Base-by-base conservation (phyloP, 495 filamentous ascomycete species). In the Staphylotrichum longicolle region DNA sequence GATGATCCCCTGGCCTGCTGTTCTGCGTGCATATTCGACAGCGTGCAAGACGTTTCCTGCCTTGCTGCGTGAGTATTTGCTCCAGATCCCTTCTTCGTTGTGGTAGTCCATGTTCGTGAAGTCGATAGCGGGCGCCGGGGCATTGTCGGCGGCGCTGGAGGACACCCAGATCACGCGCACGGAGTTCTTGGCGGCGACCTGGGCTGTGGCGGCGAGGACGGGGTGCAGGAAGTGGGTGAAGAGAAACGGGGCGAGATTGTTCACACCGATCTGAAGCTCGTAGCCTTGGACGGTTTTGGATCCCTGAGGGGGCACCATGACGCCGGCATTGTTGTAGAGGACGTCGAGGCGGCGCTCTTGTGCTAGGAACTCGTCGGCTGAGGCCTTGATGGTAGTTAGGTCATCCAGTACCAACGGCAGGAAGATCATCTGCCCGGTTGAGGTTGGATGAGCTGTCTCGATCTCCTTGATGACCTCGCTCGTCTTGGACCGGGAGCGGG, bases 251-350 rank as follows among this genome's bases (percentile, higher is more conserved):
- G 34, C 50, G 50, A 53, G 50, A 34, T 34, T 39, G 33, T 53
- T 53, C 34, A 32, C 35, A 11, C 34, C 50, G 34, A 53, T 33
- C 33, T 53, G 50, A 3, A 53, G 50, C 15, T 79, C 75, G 50
- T 74, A 65, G 30, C 74, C 74, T 58, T 80, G 75, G 3, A 56
- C 65, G 3, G 68, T 74, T 7, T 63, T 34, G 61, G 65, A 71
- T 20, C 75, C 74, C 3, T 60, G 20, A 7, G 71, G 68, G 0
- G 68, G 66, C 7, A 58, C 50, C 12, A 68, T 66, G 10, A 85
- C 68, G 6, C 83, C 83, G 1, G 69, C 71, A 42, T 72, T 74
- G 51, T 70, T 71, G 60, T 60, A 71, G 7, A 74, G 61, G 11
- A 74, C 54, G 57, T 74, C 44, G 3, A 72, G 62, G 15, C 54